Evolutionary conservation across 169 alveolate genomes (phyloP).

Genomic region (Plasmodium inui): DNA sequence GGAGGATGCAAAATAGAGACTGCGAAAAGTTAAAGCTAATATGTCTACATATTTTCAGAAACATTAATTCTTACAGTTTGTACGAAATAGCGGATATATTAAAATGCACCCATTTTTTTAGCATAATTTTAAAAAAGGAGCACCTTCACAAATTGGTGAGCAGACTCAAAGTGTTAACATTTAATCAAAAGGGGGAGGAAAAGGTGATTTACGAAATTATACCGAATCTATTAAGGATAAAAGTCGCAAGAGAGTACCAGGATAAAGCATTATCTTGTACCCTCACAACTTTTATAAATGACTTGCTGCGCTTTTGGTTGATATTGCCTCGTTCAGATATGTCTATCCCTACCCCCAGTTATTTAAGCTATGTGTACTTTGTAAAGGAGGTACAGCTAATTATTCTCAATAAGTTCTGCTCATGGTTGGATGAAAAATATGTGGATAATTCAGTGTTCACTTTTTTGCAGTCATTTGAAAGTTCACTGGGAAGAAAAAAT

Average conservation of each 20-base stretch:
- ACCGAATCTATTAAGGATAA: slow-evolving; percentile 48
- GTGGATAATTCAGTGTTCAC: slow-evolving; percentile 4
- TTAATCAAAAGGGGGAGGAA: slow-evolving; percentile 24
- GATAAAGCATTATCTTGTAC: not conserved
- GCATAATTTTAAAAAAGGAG: slow-evolving; percentile 55
- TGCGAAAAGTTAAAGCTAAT: slow-evolving; percentile 22
- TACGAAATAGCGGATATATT: slow-evolving; percentile 36
- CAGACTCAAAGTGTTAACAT: slow-evolving; percentile 60
- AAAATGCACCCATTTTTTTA: slow-evolving; percentile 48
- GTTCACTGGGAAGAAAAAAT: not conserved
- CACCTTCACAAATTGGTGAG: slow-evolving; percentile 47
- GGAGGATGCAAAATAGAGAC: slow-evolving; percentile 36
- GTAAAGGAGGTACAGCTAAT: slow-evolving; percentile 53
- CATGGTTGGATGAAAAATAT: slow-evolving; percentile 47
- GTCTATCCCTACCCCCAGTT: not conserved
- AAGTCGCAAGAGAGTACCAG: slow-evolving; percentile 12
- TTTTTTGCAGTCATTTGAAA: slow-evolving; percentile 46
- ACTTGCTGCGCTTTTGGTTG: slow-evolving; percentile 12
- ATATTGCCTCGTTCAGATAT: slow-evolving; percentile 2
- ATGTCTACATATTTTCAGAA: slow-evolving; percentile 7
- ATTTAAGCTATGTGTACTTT: slow-evolving; percentile 5
- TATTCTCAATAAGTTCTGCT: slow-evolving; percentile 28
- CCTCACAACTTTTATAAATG: slow-evolving; percentile 31
- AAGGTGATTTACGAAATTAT: not conserved
- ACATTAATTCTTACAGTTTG: slow-evolving; percentile 16